Conservation (phyloP, 176 grass and related monocot species). For the Carex kokanica region DNA sequence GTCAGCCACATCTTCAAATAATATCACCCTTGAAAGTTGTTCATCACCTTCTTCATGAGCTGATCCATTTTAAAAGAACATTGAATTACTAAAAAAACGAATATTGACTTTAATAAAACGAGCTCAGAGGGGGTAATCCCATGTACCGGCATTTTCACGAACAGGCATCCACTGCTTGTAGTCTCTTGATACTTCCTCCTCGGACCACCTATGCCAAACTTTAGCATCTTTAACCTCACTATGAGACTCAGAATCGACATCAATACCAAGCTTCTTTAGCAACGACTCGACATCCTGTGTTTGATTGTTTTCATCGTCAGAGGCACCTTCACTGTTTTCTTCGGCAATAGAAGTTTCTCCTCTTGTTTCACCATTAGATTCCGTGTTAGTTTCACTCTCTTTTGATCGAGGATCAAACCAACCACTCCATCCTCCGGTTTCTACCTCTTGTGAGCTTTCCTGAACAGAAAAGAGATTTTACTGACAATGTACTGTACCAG, state of each 20-base stretch:
- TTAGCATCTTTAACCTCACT: slow-evolving; percentile 90
- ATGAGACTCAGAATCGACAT: slow-evolving; percentile 65
- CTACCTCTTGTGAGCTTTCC: slow-evolving; percentile 54
- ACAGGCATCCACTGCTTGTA: slow-evolving; percentile 89
- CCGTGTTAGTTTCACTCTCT: slow-evolving; percentile 30
- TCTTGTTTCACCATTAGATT: slow-evolving; percentile 24
- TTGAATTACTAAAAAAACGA: slow-evolving; percentile 32
- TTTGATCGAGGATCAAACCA: slow-evolving; percentile 75
- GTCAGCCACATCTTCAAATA: slow-evolving; percentile 86
- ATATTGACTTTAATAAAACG: slow-evolving; percentile 22
- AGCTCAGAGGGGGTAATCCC: background rate
- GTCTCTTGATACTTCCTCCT: slow-evolving; percentile 69
- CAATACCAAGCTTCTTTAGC: slow-evolving; percentile 87
- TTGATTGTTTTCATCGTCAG: slow-evolving; percentile 48
- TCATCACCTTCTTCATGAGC: slow-evolving; percentile 52
- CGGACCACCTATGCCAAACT: slow-evolving; percentile 93
- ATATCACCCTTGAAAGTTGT: slow-evolving; percentile 86
- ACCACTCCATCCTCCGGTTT: slow-evolving; percentile 78
- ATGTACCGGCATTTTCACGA: slow-evolving; percentile 62
- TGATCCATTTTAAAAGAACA: slow-evolving; percentile 36
- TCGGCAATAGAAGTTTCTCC: slow-evolving; percentile 34
- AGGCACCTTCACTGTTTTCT: slow-evolving; percentile 45
- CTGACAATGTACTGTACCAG: background rate
- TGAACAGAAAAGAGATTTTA: slow-evolving; percentile 43
- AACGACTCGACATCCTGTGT: slow-evolving; percentile 71